Conservation (phyloP, 768 basidiomycete species). For the Butyriboletus loyo region DNA sequence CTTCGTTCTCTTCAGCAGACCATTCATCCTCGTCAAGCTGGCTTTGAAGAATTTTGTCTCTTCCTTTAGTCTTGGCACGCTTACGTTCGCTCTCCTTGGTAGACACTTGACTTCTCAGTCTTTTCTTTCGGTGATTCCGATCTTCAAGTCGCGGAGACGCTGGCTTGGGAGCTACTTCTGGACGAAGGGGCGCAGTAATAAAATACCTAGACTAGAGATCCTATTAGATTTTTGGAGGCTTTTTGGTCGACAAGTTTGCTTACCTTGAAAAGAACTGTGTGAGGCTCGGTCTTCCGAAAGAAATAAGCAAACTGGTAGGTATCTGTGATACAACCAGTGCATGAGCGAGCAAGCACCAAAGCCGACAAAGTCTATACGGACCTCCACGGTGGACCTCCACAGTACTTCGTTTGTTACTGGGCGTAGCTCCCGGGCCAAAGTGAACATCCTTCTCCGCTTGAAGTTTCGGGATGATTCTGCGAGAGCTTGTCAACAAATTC, state of each 20-base stretch:
- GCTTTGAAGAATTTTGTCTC: conserved; percentile 26
- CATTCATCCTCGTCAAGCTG: conserved; percentile 26
- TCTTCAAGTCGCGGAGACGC: neutral
- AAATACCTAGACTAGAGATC: conserved; percentile 41
- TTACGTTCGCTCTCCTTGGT: conserved; percentile 22
- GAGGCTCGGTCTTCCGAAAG: conserved; percentile 76
- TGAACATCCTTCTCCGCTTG: conserved; percentile 52
- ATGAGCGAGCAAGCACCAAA: conserved; percentile 4
- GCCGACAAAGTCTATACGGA: conserved; percentile 24
- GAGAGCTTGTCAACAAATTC: neutral
- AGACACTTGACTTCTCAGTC: conserved; percentile 13
- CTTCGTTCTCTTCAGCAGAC: conserved; percentile 17
- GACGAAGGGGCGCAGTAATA: conserved; percentile 28
- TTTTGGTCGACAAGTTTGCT: neutral
- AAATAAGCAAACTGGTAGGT: conserved; percentile 92
- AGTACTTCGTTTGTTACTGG: conserved; percentile 60
- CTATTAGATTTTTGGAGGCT: neutral
- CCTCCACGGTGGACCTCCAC: conserved; percentile 87
- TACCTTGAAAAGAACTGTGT: conserved; percentile 82
- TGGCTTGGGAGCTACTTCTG: conserved; percentile 20
- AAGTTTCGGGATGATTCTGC: conserved; percentile 67
- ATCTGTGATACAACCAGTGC: conserved; percentile 45
- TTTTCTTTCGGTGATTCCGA: conserved; percentile 17
- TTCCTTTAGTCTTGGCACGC: conserved; percentile 41
- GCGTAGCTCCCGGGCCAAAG: conserved; percentile 35